Conservation (phyloP, 192 early-diverging fungal genomes). For the Spizellomyces punctatus region DNA sequence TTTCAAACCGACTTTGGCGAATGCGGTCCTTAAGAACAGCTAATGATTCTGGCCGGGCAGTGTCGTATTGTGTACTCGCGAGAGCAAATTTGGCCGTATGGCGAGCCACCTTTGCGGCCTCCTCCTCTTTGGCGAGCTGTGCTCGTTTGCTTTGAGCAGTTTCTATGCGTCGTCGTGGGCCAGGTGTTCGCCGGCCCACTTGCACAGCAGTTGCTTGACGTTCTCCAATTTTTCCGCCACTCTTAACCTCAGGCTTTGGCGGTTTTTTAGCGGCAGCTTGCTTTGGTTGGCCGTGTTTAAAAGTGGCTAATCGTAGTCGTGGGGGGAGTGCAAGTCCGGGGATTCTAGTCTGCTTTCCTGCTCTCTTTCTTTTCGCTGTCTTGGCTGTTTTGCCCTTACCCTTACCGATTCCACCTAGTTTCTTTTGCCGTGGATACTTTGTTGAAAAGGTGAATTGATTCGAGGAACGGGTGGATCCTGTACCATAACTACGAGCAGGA, state of each 20-base stretch:
- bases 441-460: conserved; percentile 34
- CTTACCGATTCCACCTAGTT: too few species aligned
- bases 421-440: conserved; percentile 25
- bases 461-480: conserved; percentile 16
- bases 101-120: conserved; percentile 1
- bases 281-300: conserved; percentile 6
- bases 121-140: conserved; percentile 2
- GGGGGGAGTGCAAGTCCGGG: conserved; percentile 27
- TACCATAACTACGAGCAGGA: too few species aligned
- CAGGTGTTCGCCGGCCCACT: neutral
- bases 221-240: neutral
- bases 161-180: neutral
- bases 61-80: neutral
- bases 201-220: neutral
- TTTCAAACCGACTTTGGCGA: conserved; percentile 48
- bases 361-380: neutral
- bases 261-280: neutral
- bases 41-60: conserved; percentile 2
- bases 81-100: conserved; percentile 30
- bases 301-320: conserved; percentile 23
- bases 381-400: neutral
- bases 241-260: neutral
- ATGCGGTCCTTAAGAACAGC: conserved; percentile 15
- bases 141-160: neutral
- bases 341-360: neutral